A percentile compares a stretch with the other conserved stretches of the same genome.
Conservation (phyloP, 2,329 filamentous ascomycete species). For the Cordyceps militaris region DNA sequence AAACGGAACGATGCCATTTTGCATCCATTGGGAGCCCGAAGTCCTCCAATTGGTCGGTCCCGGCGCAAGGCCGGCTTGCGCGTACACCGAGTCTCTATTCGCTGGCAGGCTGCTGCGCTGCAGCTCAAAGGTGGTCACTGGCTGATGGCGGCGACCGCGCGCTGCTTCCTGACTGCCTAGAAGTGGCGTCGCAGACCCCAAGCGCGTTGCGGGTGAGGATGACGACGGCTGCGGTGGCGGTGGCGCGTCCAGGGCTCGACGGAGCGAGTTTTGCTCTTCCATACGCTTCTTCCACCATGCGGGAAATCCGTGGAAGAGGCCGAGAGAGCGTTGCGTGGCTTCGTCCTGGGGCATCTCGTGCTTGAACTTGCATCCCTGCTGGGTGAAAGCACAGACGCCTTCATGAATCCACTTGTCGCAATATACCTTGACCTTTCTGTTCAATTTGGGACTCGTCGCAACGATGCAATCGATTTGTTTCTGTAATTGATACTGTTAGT, state of each 20-base stretch:
- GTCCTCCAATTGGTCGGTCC: not conserved
- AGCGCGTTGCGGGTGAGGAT: not conserved
- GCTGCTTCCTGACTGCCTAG: not conserved
- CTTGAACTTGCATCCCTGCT: slow-evolving; percentile 82
- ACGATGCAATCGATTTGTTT: slow-evolving; percentile 29
- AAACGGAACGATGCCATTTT: slow-evolving; percentile 14
- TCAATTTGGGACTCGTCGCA: slow-evolving; percentile 27
- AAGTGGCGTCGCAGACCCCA: not conserved
- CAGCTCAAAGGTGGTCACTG: not conserved
- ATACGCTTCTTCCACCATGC: slow-evolving; percentile 52
- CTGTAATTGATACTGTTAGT: slow-evolving; percentile 18
- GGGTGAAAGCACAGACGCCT: slow-evolving; percentile 75
- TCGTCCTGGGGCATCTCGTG: slow-evolving; percentile 78
- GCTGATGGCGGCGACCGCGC: not conserved
- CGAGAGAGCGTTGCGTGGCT: slow-evolving; percentile 59
- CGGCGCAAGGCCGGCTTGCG: not conserved
- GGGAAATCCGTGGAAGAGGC: slow-evolving; percentile 60
- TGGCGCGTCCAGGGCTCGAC: not conserved
- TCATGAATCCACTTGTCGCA: slow-evolving; percentile 88
- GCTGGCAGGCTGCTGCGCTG: not conserved
- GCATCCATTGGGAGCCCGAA: slow-evolving; percentile 13
- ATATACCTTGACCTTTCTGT: slow-evolving; percentile 58
- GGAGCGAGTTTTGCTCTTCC: slow-evolving; percentile 27
- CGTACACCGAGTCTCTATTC: not conserved
- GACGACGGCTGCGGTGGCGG: not conserved